phyloP scores from a whole-genome alignment of 192 early-diverging fungal species.

The Mortierella antarctica region DNA sequence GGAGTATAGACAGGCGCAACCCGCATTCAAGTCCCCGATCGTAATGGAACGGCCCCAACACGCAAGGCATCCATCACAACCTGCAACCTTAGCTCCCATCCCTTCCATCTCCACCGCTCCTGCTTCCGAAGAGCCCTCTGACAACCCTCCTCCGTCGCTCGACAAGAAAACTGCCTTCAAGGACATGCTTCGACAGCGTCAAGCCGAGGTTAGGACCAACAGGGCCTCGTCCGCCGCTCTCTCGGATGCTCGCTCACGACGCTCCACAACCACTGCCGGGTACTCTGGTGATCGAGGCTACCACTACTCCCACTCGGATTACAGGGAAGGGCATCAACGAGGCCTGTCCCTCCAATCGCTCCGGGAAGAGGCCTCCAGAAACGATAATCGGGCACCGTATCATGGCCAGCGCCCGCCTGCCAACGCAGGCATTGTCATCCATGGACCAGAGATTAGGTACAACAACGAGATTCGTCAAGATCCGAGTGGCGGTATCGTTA shows the following conservation, averaged over 20 bases:
- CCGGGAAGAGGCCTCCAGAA: conserved; percentile 15
- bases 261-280: neutral
- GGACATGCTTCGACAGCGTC: conserved; percentile 35
- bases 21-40: no score
- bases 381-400: neutral
- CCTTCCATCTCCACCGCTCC: neutral
- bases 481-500: neutral
- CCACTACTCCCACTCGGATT: neutral
- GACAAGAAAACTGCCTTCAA: conserved; percentile 30
- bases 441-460: neutral
- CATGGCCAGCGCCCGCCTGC: neutral
- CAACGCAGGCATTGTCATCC: neutral
- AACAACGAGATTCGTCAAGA: neutral
- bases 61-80: neutral
- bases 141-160: neutral
- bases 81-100: neutral
- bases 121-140: neutral
- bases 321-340: neutral
- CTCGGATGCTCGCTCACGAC: conserved; percentile 22
- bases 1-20: no score
- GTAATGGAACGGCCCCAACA: no score
- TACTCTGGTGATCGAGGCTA: neutral
- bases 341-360: conserved; percentile 37
- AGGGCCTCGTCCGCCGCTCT: conserved; percentile 4
- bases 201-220: conserved; percentile 26